Evolutionary conservation across 2,329 filamentous ascomycete genomes (phyloP).

Genomic region (Trichoderma oligosporum): DNA sequence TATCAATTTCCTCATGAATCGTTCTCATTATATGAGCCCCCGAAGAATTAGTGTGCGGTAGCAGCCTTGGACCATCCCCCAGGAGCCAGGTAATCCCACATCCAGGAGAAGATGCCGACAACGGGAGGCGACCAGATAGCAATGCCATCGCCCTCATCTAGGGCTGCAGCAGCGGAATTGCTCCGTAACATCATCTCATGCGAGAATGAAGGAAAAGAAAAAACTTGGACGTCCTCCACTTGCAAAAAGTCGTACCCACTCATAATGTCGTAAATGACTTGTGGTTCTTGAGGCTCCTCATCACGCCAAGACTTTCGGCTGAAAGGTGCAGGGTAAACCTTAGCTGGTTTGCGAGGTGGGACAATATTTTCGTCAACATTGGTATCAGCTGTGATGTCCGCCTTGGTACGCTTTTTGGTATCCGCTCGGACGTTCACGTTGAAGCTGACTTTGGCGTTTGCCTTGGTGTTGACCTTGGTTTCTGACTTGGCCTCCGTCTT

Average conservation of each 20-base stretch:
- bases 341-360: constrained; percentile 13
- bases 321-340: constrained; percentile 13
- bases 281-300: constrained; percentile 18
- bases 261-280: constrained; percentile 16
- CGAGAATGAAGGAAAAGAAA: constrained; percentile 14
- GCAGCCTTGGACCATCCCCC: constrained; percentile 3
- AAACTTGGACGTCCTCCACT: constrained; percentile 18
- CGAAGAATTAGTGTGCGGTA: background rate
- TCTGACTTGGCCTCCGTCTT: background rate
- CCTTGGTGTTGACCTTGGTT: background rate
- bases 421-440: background rate
- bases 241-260: constrained; percentile 17
- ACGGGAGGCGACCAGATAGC: constrained; percentile 18
- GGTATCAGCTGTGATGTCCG: constrained; percentile 3
- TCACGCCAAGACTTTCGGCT: constrained; percentile 14
- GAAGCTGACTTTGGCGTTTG: too few species aligned
- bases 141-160: constrained; percentile 17
- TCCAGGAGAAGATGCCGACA: constrained; percentile 18
- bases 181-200: constrained; percentile 13
- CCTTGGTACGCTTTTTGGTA: background rate
- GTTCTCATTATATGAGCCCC: too few species aligned
- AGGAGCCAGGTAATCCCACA: constrained; percentile 18
- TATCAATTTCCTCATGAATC: background rate
- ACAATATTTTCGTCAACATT: constrained; percentile 2
- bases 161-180: background rate